phyloP scores from a whole-genome alignment of 1,284 basidiomycete species.

The Pseudozyma sp. region DNA sequence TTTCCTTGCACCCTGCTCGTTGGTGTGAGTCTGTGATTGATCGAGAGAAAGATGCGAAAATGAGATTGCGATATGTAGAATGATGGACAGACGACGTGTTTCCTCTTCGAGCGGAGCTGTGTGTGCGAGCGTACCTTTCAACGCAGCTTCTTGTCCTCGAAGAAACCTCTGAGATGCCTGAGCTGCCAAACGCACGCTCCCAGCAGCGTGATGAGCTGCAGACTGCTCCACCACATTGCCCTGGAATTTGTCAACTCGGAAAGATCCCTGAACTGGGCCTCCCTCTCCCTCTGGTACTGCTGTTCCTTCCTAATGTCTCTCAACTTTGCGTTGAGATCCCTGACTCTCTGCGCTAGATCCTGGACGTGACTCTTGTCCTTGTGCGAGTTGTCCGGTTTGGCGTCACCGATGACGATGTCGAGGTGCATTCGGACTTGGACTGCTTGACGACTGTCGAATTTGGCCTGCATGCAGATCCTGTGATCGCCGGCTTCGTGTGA shows the following conservation, averaged over 20 bases:
- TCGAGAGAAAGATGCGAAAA: too few species aligned
- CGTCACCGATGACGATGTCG: slow-evolving; percentile 88
- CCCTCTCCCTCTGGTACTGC: slow-evolving; percentile 92
- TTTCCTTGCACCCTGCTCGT: too few species aligned
- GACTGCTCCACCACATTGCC: slow-evolving; percentile 91
- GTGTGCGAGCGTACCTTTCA: slow-evolving; percentile 26
- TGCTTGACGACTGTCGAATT: slow-evolving; percentile 71
- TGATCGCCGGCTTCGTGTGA: slow-evolving; percentile 97
- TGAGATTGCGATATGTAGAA: too few species aligned
- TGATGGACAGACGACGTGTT: too few species aligned
- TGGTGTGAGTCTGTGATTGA: too few species aligned
- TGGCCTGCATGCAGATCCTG: slow-evolving; percentile 91
- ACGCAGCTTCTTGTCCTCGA: slow-evolving; percentile 66
- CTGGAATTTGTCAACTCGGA: slow-evolving; percentile 88
- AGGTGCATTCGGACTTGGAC: slow-evolving; percentile 94
- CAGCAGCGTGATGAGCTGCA: slow-evolving; percentile 86
- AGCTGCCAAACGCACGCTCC: slow-evolving; percentile 92
- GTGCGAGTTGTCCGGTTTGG: slow-evolving; percentile 76
- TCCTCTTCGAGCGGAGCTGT: too few species aligned
- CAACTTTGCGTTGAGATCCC: slow-evolving; percentile 91
- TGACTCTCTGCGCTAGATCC: slow-evolving; percentile 84
- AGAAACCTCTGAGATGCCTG: slow-evolving; percentile 76
- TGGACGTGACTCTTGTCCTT: slow-evolving; percentile 76
- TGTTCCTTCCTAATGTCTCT: slow-evolving; percentile 94
- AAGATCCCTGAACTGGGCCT: slow-evolving; percentile 88